Conservation (phyloP, 441 rosid genomes). For the Manihot esculenta region DNA sequence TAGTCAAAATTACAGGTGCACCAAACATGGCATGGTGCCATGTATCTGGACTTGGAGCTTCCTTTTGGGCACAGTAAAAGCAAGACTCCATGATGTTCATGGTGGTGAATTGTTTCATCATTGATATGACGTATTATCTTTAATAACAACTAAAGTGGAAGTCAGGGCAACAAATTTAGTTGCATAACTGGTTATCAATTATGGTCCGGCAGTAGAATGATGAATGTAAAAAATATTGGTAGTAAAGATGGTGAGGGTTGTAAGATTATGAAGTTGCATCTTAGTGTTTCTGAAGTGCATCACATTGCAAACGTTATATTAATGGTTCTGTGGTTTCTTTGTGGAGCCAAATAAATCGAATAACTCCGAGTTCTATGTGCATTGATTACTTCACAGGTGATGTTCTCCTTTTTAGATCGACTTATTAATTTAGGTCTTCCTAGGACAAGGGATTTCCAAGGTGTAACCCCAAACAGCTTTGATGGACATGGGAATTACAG, state of each 20-base stretch:
- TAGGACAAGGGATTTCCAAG: slow-evolving; percentile 88
- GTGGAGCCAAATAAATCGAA: not conserved
- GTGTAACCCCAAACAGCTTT: slow-evolving; percentile 73
- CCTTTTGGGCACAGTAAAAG: not conserved
- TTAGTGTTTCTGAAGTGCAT: not conserved
- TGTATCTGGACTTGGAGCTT: not conserved
- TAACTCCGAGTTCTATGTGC: not conserved
- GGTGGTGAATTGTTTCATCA: not conserved
- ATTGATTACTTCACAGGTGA: slow-evolving; percentile 47
- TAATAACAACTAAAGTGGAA: not conserved
- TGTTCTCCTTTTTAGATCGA: slow-evolving; percentile 89
- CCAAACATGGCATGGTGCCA: not conserved
- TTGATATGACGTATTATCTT: not conserved
- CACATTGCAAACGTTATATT: not conserved
- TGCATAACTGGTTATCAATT: not conserved
- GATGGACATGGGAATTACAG: slow-evolving; percentile 93
- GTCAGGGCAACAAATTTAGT: not conserved
- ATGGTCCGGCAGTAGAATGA: not conserved
- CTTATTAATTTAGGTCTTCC: slow-evolving; percentile 93
- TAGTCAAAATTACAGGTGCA: not conserved
- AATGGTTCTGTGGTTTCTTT: not conserved
- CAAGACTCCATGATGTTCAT: not conserved
- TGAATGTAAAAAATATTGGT: not conserved
- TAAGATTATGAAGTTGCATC: no score
- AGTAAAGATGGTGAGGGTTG: not conserved